A percentile compares a stretch with the other conserved stretches of the same genome.
These are phyloP conservation scores for Trichoderma reesei DNA, from an alignment of 495 filamentous ascomycete species.

Conservation along the genomic window DNA sequence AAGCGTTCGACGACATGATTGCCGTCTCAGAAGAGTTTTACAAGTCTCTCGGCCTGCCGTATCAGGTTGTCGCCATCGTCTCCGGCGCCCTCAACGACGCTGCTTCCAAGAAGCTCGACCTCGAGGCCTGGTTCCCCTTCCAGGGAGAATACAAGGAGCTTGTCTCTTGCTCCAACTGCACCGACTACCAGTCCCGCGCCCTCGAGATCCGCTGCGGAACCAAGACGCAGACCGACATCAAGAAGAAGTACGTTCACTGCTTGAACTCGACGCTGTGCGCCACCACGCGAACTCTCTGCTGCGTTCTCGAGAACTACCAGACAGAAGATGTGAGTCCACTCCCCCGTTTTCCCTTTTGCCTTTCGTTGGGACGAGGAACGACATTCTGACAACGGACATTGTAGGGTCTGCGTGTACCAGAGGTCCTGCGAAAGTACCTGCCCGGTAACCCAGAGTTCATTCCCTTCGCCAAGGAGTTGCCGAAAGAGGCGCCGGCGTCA, in stretches of 20 bases:
- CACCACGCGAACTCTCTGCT: constrained; percentile 89
- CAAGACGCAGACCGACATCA: constrained; percentile 67
- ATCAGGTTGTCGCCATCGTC: constrained; percentile 85
- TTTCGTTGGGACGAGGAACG: neutral
- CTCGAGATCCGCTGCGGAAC: constrained; percentile 77
- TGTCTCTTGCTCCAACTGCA: constrained; percentile 93
- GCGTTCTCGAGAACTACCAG: constrained; percentile 94
- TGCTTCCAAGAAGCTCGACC: constrained; percentile 87
- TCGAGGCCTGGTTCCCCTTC: constrained; percentile 97
- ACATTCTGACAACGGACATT: constrained; percentile 5
- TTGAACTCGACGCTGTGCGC: constrained; percentile 88
- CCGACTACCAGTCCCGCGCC: constrained; percentile 84
- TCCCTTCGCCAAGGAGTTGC: constrained; percentile 59
- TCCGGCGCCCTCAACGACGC: constrained; percentile 92
- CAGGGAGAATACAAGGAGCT: constrained; percentile 96
- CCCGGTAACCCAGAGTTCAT: constrained; percentile 83
- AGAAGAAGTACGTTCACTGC: constrained; percentile 90
- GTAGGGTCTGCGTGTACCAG: constrained; percentile 75
- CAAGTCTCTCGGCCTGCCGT: constrained; percentile 76
- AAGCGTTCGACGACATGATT: constrained; percentile 90
- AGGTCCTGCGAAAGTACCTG: constrained; percentile 83
- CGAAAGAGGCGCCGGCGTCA: constrained; percentile 6
- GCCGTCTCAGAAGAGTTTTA: constrained; percentile 86
- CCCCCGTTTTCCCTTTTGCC: neutral
- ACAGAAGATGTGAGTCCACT: constrained; percentile 56